A percentile compares a stretch with the other conserved stretches of the same genome.
Evolutionary conservation across 225 moss, liverwort and hornwort species (phyloP).

Genomic region (Bryoerythrophyllum caledonicum): DNA sequence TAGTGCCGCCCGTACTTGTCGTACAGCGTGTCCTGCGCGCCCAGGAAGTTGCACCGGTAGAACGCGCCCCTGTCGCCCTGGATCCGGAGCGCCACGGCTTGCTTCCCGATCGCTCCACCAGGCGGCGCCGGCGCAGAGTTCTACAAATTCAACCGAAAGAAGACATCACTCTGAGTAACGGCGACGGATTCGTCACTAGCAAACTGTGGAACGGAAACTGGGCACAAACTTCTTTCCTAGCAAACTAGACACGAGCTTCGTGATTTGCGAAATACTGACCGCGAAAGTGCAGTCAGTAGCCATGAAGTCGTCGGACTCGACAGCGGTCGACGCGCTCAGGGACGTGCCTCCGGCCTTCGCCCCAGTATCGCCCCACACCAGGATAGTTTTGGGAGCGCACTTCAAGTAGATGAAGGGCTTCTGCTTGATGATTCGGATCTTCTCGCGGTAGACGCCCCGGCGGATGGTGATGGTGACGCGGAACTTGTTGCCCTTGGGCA

Average conservation of each 20-base stretch:
- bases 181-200: too few relatives aligned
- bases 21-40: constrained; percentile 29
- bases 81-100: constrained; percentile 38
- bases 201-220: too few relatives aligned
- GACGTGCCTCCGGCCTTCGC: constrained; percentile 27
- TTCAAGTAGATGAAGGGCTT: constrained; percentile 21
- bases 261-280: neutral
- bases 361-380: constrained; percentile 30
- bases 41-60: constrained; percentile 26
- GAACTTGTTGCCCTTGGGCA: neutral
- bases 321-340: constrained; percentile 20
- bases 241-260: too few relatives aligned
- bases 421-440: neutral
- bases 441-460: neutral
- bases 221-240: too few relatives aligned
- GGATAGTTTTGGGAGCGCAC: constrained; percentile 14
- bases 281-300: constrained; percentile 33
- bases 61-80: constrained; percentile 37
- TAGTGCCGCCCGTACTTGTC: constrained; percentile 38
- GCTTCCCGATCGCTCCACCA: constrained; percentile 29
- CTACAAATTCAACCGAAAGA: neutral
- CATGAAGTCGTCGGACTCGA: constrained; percentile 17
- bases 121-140: constrained; percentile 37
- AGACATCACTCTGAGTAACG: too few relatives aligned
- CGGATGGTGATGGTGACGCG: neutral